These are phyloP conservation scores for Chaetomiaceae sp. DNA, from an alignment of 2,329 filamentous ascomycete genomes.

Conservation along the genomic window DNA sequence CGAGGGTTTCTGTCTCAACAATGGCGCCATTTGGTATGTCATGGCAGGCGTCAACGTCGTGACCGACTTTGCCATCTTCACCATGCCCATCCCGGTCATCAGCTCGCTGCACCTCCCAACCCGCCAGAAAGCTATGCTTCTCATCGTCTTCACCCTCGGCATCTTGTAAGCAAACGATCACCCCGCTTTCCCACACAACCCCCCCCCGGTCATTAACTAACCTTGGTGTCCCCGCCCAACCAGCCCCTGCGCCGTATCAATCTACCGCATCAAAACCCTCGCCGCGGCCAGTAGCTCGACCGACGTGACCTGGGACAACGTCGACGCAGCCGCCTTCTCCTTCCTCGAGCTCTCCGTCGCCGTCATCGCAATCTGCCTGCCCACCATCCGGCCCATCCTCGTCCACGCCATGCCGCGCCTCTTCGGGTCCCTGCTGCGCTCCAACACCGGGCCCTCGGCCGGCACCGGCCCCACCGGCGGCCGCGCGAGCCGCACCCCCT, in stretches of 20 bases:
- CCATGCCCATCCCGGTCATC: conserved; percentile 36
- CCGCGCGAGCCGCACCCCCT: not conserved
- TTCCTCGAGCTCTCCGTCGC: conserved; percentile 38
- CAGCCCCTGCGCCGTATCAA: conserved; percentile 28
- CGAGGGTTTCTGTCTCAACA: conserved; percentile 20
- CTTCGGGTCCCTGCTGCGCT: conserved; percentile 13
- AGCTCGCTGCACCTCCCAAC: conserved; percentile 32
- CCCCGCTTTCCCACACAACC: not conserved
- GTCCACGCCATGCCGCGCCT: conserved; percentile 19
- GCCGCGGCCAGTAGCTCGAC: conserved; percentile 23
- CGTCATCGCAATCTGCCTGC: conserved; percentile 37
- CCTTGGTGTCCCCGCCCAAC: no score
- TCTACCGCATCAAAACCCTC: conserved; percentile 33
- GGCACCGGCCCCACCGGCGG: not conserved
- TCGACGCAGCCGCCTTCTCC: conserved; percentile 33
- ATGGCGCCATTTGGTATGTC: conserved; percentile 24
- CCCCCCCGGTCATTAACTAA: no score
- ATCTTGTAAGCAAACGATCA: conserved; percentile 24
- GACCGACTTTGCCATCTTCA: conserved; percentile 35
- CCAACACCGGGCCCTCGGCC: conserved; percentile 1
- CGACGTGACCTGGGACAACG: conserved; percentile 33
- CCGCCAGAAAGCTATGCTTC: conserved; percentile 20
- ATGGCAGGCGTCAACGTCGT: conserved; percentile 32
- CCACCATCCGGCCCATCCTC: conserved; percentile 34
- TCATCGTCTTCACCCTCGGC: conserved; percentile 23